Evolutionary conservation across 1,139 yeast genomes (phyloP).

Genomic region (Suhomyces coccinellae): DNA sequence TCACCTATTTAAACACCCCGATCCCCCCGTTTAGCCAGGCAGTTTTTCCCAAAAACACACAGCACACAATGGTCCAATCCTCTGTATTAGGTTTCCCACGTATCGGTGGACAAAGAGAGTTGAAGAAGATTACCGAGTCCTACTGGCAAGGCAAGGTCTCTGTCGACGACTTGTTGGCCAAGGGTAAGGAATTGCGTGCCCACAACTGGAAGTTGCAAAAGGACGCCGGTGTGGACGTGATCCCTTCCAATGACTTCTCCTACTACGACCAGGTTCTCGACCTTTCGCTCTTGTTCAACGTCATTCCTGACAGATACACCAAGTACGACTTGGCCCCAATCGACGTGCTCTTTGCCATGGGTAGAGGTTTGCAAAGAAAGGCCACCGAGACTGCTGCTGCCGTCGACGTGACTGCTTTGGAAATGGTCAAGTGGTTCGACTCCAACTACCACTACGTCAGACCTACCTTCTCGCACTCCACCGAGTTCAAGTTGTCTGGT

Average conservation of each 20-base stretch:
- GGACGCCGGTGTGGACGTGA: constrained; percentile 95
- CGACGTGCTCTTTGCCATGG: constrained; percentile 97
- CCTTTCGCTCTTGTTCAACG: constrained; percentile 89
- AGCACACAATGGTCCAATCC: constrained; percentile 76
- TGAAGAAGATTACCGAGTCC: constrained; percentile 97
- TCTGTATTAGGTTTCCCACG: constrained; percentile 99
- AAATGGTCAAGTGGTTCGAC: constrained; percentile 99
- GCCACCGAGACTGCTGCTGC: constrained; percentile 85
- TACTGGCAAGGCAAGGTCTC: constrained; percentile 96
- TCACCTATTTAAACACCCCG: constrained; percentile 12
- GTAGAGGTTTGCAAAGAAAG: constrained; percentile 98
- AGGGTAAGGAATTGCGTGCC: constrained; percentile 94
- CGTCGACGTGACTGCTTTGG: constrained; percentile 97
- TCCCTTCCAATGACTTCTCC: constrained; percentile 97
- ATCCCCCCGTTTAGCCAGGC: constrained; percentile 2
- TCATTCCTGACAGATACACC: constrained; percentile 94
- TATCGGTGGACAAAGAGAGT: constrained; percentile 98
- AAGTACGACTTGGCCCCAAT: constrained; percentile 86
- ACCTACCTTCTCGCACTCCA: constrained; percentile 96
- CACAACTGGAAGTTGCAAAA: constrained; percentile 97
- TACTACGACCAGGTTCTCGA: constrained; percentile 97
- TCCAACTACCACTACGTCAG: constrained; percentile 99
- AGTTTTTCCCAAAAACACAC: constrained; percentile 6
- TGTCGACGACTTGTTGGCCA: constrained; percentile 83
- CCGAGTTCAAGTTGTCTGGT: constrained; percentile 88